These are phyloP conservation scores for Neoboletus magnificus DNA, from an alignment of 768 basidiomycete species.

Conservation along the genomic window DNA sequence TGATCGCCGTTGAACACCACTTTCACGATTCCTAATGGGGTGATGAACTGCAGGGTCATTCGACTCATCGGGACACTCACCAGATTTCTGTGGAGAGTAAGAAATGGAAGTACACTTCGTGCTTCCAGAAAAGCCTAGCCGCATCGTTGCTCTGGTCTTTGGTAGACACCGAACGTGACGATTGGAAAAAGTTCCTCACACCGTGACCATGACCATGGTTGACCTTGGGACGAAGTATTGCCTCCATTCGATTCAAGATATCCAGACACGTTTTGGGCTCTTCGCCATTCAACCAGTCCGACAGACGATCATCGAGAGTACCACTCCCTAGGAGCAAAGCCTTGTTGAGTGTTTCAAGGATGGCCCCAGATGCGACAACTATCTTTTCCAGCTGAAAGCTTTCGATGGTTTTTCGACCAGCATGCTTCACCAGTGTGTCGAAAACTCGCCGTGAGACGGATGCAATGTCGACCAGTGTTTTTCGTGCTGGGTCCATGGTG, in stretches of 20 bases:
- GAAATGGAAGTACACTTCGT: constrained; percentile 7
- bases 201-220: neutral
- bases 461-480: constrained; percentile 4
- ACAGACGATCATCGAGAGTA: constrained; percentile 4
- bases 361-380: neutral
- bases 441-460: neutral
- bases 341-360: constrained; percentile 6
- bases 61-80: neutral
- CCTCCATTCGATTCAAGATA: constrained; percentile 9
- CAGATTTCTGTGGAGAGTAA: constrained; percentile 13
- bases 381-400: constrained; percentile 1
- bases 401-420: neutral
- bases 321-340: neutral
- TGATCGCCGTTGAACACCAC: neutral
- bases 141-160: constrained; percentile 5
- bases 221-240: neutral
- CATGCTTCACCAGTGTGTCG: neutral
- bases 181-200: neutral
- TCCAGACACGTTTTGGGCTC: constrained; percentile 5
- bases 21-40: constrained; percentile 1
- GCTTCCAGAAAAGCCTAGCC: neutral
- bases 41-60: neutral
- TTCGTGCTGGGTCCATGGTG: neutral
- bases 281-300: constrained; percentile 3
- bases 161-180: neutral